Percentiles rank a stretch among this genome's conserved stretches.
Conservation (phyloP, 2,329 filamentous ascomycete species). For the Aspergillus unguis region DNA sequence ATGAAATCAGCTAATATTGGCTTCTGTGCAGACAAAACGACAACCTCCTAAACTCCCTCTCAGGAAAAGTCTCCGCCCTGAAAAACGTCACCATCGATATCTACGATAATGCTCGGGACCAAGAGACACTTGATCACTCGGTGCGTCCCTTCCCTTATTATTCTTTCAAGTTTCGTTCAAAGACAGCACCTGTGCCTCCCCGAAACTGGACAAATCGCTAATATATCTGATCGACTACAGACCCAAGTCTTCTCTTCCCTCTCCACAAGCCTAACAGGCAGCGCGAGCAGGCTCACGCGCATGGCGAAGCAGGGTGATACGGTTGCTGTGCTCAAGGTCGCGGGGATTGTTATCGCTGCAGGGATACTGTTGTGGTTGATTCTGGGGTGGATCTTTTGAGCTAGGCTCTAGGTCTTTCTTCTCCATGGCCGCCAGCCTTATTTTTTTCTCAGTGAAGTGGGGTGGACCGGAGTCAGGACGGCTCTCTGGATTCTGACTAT, state of each 20-base stretch:
- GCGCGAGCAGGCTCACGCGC: slow-evolving; percentile 73
- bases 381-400: slow-evolving; percentile 58
- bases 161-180: not conserved
- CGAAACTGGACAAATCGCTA: not conserved
- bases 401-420: not conserved
- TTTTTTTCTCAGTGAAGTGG: too few relatives aligned
- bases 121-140: slow-evolving; percentile 82
- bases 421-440: too few relatives aligned
- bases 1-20: not conserved
- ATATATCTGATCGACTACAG: slow-evolving; percentile 41
- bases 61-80: slow-evolving; percentile 84
- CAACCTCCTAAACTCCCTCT: slow-evolving; percentile 84
- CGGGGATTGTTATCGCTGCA: slow-evolving; percentile 71
- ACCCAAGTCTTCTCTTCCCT: slow-evolving; percentile 90
- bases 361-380: slow-evolving; percentile 76
- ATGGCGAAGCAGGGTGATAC: slow-evolving; percentile 93
- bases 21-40: slow-evolving; percentile 73
- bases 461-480: too few relatives aligned
- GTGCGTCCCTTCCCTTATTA: slow-evolving; percentile 50
- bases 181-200: not conserved
- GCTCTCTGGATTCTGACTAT: too few relatives aligned
- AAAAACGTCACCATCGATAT: slow-evolving; percentile 96
- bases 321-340: slow-evolving; percentile 83
- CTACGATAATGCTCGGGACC: slow-evolving; percentile 89
- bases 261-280: slow-evolving; percentile 76